Percentiles rank a stretch among this genome's conserved stretches.
These are phyloP conservation scores for Saccharomycodes ludwigii DNA, from an alignment of 805 yeast genomes.

Conservation along the genomic window DNA sequence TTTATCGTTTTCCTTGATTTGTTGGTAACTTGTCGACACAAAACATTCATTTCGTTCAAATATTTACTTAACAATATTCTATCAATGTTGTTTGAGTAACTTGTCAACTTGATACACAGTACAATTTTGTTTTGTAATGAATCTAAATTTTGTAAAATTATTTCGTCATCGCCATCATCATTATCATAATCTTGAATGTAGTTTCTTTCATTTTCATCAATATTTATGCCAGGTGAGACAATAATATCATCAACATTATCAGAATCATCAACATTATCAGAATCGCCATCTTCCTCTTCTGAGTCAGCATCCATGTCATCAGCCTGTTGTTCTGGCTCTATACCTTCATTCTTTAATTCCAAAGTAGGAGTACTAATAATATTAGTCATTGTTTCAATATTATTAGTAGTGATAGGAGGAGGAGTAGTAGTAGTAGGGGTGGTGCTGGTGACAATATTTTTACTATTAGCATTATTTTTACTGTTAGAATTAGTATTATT, in stretches of 20 bases:
- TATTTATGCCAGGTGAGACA: no score
- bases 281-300: slow-evolving; percentile 19
- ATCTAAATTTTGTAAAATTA: no score
- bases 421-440: neutral
- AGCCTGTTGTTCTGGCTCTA: slow-evolving; percentile 3
- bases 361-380: no score
- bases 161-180: slow-evolving; percentile 5
- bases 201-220: slow-evolving; percentile 3
- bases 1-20: no score
- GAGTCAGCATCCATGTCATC: slow-evolving; percentile 14
- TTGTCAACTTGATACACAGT: no score
- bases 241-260: no score
- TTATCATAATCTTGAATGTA: neutral
- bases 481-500: neutral
- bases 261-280: slow-evolving; percentile 9
- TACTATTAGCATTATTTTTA: slow-evolving; percentile 8
- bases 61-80: no score
- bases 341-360: no score
- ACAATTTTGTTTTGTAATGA: no score
- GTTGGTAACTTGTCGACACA: no score
- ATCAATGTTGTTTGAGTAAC: no score
- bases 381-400: neutral
- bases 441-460: neutral
- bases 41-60: no score
- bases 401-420: neutral